Base-by-base conservation (phyloP, 176 grass and related monocot genomes). In the Oryza punctata region DNA sequence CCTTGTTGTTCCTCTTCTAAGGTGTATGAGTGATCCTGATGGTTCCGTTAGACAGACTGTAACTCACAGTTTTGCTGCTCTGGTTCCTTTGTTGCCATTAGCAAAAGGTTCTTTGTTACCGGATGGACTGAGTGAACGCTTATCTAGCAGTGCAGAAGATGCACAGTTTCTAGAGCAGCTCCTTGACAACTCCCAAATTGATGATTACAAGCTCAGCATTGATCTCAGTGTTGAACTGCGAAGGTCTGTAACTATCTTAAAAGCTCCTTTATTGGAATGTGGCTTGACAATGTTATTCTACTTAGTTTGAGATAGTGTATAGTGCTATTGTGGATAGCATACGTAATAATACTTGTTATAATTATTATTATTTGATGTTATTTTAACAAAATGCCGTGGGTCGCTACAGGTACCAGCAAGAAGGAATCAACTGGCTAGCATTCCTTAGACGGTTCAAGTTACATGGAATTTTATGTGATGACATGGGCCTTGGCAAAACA, bases 381-480 rank as follows among this genome's bases (percentile, higher is more conserved):
- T 32, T 12, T 38, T 57, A 64, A 40, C 19, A 77, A 57, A 73
- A 74, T 75, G 16, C 84, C 26, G 3, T 75, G 90, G 60, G 45
- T 81, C 3, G 25, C 66, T 82, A 41, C 73, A 99, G 96, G 91
- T 99, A 99, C 86, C 96, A 99, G 67, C 96, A 99, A 90, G 96
- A 99, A 89, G 96, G 96, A 40, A 96, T 99, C 33, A 99, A 99
- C 82, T 99, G 96, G 96, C 82, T 99, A 49, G 89, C 93, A 84
- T 99, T 99, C 84, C 81, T 99, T 64, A 94, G 86, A 72, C 85
- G 93, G 35, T 99, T 99, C 80, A 99, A 99, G 78, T 80, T 99
- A 60, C 96, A 99, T 78, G 96, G 96, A 87, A 99, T 99, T 88
- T 89, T 99, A 81, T 99, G 96, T 87, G 96, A 99, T 88, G 96